phyloP scores from a whole-genome alignment of 1,139 yeast species.

The Yamadazyma atlantica region DNA sequence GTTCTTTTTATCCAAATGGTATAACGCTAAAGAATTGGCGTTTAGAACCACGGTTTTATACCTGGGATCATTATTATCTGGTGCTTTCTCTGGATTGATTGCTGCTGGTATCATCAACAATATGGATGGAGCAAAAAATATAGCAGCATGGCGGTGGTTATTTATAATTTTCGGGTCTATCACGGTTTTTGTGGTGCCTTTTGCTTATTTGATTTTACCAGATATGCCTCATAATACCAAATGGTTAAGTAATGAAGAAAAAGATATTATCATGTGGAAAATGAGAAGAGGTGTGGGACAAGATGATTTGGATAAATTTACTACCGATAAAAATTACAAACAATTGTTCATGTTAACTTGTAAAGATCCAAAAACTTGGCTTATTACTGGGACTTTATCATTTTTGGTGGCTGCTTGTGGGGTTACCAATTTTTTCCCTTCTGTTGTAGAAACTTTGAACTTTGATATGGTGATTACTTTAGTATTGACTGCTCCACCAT shows the following conservation, averaged over 20 bases:
- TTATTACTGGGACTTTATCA: constrained; percentile 43
- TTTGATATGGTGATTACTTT: constrained; percentile 50
- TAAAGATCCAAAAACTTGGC: constrained; percentile 48
- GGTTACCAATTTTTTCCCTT: constrained; percentile 61
- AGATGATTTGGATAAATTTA: constrained; percentile 37
- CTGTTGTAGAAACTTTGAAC: constrained; percentile 55
- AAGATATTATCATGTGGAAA: constrained; percentile 47
- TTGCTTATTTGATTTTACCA: constrained; percentile 64
- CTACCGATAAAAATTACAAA: constrained; percentile 32
- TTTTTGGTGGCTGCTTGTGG: constrained; percentile 59
- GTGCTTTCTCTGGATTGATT: constrained; percentile 81
- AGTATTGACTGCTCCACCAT: constrained; percentile 62
- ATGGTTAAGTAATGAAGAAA: constrained; percentile 51
- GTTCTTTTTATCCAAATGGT: constrained; percentile 49
- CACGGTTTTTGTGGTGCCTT: constrained; percentile 56
- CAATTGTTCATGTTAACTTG: constrained; percentile 41
- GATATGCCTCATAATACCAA: constrained; percentile 64
- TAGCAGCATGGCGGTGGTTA: constrained; percentile 69
- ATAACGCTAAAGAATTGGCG: constrained; percentile 47
- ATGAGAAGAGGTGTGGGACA: constrained; percentile 40
- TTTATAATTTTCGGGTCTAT: constrained; percentile 73
- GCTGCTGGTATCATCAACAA: constrained; percentile 44
- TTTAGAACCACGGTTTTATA: constrained; percentile 58
- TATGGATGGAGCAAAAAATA: constrained; percentile 37
- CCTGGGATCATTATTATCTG: constrained; percentile 69